Base-by-base conservation (phyloP, 2,329 filamentous ascomycete species). In the Moelleriella libera region DNA sequence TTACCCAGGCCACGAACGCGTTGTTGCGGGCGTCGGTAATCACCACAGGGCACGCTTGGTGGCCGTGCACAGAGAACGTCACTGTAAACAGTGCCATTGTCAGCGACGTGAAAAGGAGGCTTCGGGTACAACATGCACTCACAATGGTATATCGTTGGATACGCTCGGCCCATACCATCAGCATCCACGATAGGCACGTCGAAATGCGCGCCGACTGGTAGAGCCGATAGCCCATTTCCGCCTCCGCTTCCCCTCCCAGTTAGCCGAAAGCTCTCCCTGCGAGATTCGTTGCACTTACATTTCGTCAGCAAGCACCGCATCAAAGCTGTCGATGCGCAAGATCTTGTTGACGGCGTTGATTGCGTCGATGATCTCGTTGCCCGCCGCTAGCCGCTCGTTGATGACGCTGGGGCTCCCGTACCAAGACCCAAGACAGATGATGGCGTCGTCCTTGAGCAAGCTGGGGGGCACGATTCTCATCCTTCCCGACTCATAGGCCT, bases 371-470 rank as follows among this genome's bases (percentile, higher is more conserved):
- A 67, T 66, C 50, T 67, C 66, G 12, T 53, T 62, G 4, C 66
- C 66, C 1, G 56, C 56, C 1, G 59, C 57, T 1, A 68, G 56
- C 0, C 62, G 58, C 53, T 68, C 65, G 34, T 63, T 64, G 41
- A 64, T 63, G 8, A 68, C 65, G 21, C 62, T 67, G 0, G 66
- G 66, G 34, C 65, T 67, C 3, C 68, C 69, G 42, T 70, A 71
- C 60, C 68, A 70, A 0, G 67, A 67, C 0, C 68, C 68, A 40
- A 69, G 66, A 41, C 67, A 67, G 4, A 68, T 60, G 1, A 60
- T 53, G 7, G 65, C 67, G 9, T 61, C 55, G 31, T 71, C 68
- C 5, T 58, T 55, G 0, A 71, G 52, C 0, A 57, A 54, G 5
- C 58, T 58, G 0, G 66, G 62, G 0, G 65, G 59, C 2, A 73